These are phyloP conservation scores for Suhomyces vadensis DNA, from an alignment of 805 yeast species.

Conservation along the genomic window DNA sequence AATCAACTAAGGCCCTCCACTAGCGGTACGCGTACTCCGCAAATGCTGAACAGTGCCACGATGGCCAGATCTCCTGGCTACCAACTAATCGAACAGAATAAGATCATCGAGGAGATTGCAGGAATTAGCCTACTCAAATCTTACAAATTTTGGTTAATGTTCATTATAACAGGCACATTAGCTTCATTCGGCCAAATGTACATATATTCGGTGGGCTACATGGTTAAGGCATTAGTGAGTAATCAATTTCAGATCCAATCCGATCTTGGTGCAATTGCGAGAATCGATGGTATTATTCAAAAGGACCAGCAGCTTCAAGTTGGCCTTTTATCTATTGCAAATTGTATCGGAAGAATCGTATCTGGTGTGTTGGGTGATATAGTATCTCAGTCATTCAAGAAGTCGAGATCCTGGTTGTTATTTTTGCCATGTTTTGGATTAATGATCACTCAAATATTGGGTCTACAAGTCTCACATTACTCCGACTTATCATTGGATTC, in stretches of 20 bases:
- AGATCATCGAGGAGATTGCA: constrained; percentile 5
- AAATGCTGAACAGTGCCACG: constrained; percentile 7
- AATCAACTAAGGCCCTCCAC: constrained; percentile 6
- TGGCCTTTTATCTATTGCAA: constrained; percentile 64
- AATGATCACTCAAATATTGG: constrained; percentile 52
- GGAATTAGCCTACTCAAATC: constrained; percentile 23
- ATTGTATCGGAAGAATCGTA: constrained; percentile 63
- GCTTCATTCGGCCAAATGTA: constrained; percentile 50
- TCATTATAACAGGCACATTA: constrained; percentile 37
- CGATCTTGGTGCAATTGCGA: constrained; percentile 7
- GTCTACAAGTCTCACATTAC: constrained; percentile 34
- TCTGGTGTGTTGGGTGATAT: constrained; percentile 68
- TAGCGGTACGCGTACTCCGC: constrained; percentile 8
- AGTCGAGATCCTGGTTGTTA: constrained; percentile 55
- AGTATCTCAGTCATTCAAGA: constrained; percentile 45
- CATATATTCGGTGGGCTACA: constrained; percentile 47
- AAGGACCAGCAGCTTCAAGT: constrained; percentile 70
- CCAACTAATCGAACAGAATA: background rate
- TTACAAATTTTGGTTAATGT: constrained; percentile 40
- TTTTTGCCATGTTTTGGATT: constrained; percentile 52
- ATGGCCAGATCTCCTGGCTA: constrained; percentile 8
- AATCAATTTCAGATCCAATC: constrained; percentile 10
- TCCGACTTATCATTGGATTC: constrained; percentile 51
- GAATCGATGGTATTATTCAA: constrained; percentile 42
- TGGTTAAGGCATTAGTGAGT: constrained; percentile 40